Evolutionary conservation across 805 yeast species (phyloP).

Genomic region (Candida succiphila): DNA sequence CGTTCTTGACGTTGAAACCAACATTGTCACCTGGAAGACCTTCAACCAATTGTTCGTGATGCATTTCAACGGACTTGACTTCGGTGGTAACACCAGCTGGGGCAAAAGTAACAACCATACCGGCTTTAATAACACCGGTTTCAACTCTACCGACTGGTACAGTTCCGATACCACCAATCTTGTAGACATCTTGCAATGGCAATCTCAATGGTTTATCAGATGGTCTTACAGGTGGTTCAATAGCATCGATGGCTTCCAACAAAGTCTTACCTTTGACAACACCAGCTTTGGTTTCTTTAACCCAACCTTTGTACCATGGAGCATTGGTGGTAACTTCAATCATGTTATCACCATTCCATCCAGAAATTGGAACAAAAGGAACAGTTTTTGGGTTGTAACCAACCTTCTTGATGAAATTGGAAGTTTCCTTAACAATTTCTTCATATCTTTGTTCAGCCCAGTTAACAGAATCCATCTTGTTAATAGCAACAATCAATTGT

Average conservation of each 20-base stretch:
- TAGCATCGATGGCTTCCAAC: conserved; percentile 76
- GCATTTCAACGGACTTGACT: conserved; percentile 85
- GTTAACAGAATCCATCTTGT: conserved; percentile 92
- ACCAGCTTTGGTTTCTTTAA: conserved; percentile 68
- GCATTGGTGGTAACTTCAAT: conserved; percentile 74
- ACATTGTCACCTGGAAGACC: conserved; percentile 91
- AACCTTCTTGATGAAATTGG: conserved; percentile 76
- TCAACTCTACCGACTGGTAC: conserved; percentile 93
- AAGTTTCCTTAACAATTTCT: conserved; percentile 67
- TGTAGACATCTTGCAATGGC: conserved; percentile 87
- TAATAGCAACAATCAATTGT: conserved; percentile 81
- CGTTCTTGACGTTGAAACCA: conserved; percentile 87
- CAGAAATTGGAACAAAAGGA: conserved; percentile 86
- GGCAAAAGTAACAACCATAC: conserved; percentile 83
- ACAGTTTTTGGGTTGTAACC: conserved; percentile 78
- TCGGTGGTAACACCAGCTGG: conserved; percentile 88
- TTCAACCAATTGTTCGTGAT: conserved; percentile 69
- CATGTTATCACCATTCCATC: conserved; percentile 93
- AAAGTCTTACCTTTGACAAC: conserved; percentile 69
- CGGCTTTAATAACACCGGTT: conserved; percentile 87
- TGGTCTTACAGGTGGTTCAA: conserved; percentile 75
- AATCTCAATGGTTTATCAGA: conserved; percentile 81
- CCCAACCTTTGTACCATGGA: conserved; percentile 87
- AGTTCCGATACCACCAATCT: conserved; percentile 87
- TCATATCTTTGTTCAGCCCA: conserved; percentile 78